Evolutionary conservation across 139 green algal genomes (phyloP), one percentile per base, ranked within the genome.

Genomic region (Picochlorum sp.): DNA sequence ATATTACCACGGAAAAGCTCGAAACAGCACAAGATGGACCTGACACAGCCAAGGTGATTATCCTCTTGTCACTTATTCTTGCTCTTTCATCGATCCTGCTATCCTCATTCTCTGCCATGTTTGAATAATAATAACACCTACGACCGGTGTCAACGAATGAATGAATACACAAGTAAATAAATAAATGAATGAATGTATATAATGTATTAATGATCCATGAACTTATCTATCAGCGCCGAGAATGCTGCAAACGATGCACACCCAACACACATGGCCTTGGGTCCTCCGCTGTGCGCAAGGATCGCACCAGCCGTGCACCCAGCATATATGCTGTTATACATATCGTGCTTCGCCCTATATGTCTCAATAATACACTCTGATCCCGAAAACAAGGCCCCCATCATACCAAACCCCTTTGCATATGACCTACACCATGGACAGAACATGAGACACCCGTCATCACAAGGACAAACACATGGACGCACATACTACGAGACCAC

Each of bases 361-460:
- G 92, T 95, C 65, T 98, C 92, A 4, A 97, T 90, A 7, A 96
- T 69, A 67, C 90, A 97, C 78, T 98, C 92, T 45, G 80, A 89
- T 24, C 88, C 89, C 4, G 87, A 84, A 75, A 91, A 98, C 7
- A 98, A 67, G 1, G 85, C 81, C 0, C 92, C 92, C 72, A 98
- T 88, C 9, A 77, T 62, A 1, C 81, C 89, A 76, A 98, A 98
- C 3, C 81, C 88, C 67, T 96, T 97, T 60, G 87, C 89, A 65
- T 95, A 95, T 0, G 84, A 89, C 49, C 80, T 89, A 79, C 52
- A 59, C 14, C 1, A 7, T 21, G 23, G 2, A 14, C 47, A 54
- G 5, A 54, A 26, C 18, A 20, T 26, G 16, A 20, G 16, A 26
- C 1, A 13, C 15, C 47, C 18, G 21, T 34, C 51, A 10, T 16